Base-by-base conservation (phyloP, 805 yeast genomes). In the Hanseniaspora pseudoguilliermondii region DNA sequence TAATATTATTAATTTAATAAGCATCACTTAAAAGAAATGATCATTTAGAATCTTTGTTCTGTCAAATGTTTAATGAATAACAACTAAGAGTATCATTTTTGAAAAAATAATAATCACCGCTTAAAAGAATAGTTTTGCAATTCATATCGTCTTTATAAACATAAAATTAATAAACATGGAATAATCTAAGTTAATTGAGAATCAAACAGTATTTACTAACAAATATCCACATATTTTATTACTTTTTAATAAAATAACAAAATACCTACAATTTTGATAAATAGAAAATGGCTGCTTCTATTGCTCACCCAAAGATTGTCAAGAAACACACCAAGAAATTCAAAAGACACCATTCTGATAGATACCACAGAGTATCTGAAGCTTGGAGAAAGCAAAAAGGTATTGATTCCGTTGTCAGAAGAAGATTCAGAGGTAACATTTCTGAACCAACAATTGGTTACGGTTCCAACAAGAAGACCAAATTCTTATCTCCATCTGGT, bases 311-410 rank as follows among this genome's bases (percentile, higher is more conserved):
- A 80, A 90, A 88, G 91, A 93, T 93, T 79, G 97, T 91, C 77
- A 95, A 93, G 91, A 93, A 93, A 89, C 93, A 90, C 88, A 75
- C 89, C 73, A 88, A 88, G 83, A 86, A 85, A 84, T 93, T 93
- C 86, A 95, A 90, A 91, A 89, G 99, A 82, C 97, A 91, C 78
- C 98, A 93, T 83, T 89, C 96, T 77, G 99, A 93, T 85, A 88
- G 96, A 80, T 91, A 89, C 80, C 84, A 83, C 83, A 90, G 99
- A 80, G 96, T 93, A 69, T 79, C 87, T 72, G 97, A 88, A 80
- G 84, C 83, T 84, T 95, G 98, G 98, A 93, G 99, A 88, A 91
- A 93, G 82, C 99, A 95, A 81, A 93, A 93, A 87, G 99, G 99
- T 93, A 93, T 93, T 75, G 99, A 93, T 83, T 90, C 97, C 68